These are phyloP conservation scores for Diplodia scrobiculata DNA, from an alignment of 2,329 filamentous ascomycete genomes.

Conservation along the genomic window DNA sequence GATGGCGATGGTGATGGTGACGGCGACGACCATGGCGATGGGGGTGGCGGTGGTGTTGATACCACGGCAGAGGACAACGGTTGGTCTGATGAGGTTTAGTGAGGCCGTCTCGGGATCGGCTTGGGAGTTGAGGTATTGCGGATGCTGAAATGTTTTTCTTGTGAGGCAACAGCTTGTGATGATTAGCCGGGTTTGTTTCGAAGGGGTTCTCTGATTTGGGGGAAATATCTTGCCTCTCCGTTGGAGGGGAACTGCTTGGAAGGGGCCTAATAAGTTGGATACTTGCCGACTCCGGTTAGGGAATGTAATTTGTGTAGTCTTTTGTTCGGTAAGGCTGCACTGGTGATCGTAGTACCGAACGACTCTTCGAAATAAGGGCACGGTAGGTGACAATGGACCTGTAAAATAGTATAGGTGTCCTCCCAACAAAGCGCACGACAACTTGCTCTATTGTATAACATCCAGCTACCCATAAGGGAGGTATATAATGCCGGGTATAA, in stretches of 20 bases:
- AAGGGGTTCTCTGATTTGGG: not conserved
- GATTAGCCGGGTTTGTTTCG: not conserved
- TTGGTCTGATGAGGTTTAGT: not conserved
- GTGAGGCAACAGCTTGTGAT: not conserved
- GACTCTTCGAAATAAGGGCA: not conserved
- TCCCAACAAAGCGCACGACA: not conserved
- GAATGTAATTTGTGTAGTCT: not conserved
- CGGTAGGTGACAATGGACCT: too few relatives aligned
- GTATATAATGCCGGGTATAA: constrained; percentile 2
- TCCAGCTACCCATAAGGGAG: not conserved
- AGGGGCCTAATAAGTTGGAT: not conserved
- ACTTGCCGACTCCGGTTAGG: not conserved
- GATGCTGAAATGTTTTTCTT: not conserved
- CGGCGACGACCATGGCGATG: too few relatives aligned
- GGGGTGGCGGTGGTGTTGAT: too few relatives aligned
- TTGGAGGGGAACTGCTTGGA: not conserved
- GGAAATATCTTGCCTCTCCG: not conserved
- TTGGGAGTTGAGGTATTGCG: not conserved
- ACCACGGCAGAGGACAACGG: too few relatives aligned
- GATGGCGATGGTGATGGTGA: too few relatives aligned
- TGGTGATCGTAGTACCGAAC: too few relatives aligned
- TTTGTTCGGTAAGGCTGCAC: not conserved
- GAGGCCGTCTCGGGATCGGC: not conserved
- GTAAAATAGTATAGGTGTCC: not conserved
- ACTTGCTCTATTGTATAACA: not conserved